These are phyloP conservation scores for Colletotrichum lupini DNA, from an alignment of 2,329 filamentous ascomycete genomes.

Conservation along the genomic window DNA sequence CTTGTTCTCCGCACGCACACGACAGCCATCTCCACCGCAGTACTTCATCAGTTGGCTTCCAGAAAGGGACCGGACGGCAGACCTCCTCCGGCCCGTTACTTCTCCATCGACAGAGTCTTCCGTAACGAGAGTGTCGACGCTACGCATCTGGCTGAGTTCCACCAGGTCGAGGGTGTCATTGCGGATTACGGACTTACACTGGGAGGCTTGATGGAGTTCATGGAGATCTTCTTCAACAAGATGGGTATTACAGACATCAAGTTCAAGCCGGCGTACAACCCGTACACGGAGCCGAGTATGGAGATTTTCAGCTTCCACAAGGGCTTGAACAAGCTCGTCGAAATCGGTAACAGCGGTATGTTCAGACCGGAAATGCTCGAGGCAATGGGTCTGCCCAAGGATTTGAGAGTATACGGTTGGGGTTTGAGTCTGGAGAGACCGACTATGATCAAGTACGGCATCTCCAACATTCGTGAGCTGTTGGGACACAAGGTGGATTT, in stretches of 20 bases:
- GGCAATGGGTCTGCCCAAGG: conserved; percentile 90
- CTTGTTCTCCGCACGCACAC: conserved; percentile 97
- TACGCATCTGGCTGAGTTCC: conserved; percentile 97
- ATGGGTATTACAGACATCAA: conserved; percentile 88
- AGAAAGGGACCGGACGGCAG: conserved; percentile 78
- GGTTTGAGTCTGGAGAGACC: conserved; percentile 91
- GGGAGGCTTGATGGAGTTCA: conserved; percentile 91
- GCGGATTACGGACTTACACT: conserved; percentile 94
- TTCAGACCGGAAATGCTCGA: conserved; percentile 98
- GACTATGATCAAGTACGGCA: conserved; percentile 96
- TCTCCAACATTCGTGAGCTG: conserved; percentile 91
- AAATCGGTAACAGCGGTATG: conserved; percentile 99
- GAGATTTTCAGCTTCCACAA: conserved; percentile 98
- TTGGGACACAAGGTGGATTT: conserved; percentile 96
- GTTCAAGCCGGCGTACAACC: conserved; percentile 98
- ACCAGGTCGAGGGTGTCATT: conserved; percentile 98
- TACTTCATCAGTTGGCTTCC: conserved; percentile 89
- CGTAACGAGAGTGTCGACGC: conserved; percentile 97
- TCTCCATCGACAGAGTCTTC: conserved; percentile 98
- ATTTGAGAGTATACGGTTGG: conserved; percentile 91
- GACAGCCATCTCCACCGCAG: conserved; percentile 89
- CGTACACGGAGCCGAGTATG: conserved; percentile 95
- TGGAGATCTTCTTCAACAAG: conserved; percentile 95
- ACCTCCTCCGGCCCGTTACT: conserved; percentile 84
- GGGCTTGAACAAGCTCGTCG: conserved; percentile 89